These are phyloP conservation scores for Tylopilus vinaceipallidus DNA, from an alignment of 768 basidiomycete genomes.

Conservation along the genomic window DNA sequence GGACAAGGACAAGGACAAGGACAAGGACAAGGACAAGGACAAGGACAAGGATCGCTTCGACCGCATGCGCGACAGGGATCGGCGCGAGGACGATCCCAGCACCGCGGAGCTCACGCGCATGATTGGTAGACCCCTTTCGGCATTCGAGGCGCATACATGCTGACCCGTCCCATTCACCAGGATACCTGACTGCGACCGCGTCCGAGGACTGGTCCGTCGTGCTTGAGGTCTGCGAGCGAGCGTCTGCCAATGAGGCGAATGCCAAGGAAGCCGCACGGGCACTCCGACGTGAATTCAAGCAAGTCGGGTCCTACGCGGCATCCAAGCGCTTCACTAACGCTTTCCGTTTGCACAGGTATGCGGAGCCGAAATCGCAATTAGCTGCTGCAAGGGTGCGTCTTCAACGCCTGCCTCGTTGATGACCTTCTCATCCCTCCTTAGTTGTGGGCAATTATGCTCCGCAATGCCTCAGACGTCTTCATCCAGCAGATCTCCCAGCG, in stretches of 20 bases:
- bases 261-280: slow-evolving; percentile 86
- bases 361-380: slow-evolving; percentile 71
- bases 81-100: slow-evolving; percentile 43
- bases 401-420: not conserved
- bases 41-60: slow-evolving; percentile 30
- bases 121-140: slow-evolving; percentile 51
- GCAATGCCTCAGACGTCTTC: slow-evolving; percentile 73
- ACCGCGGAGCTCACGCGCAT: slow-evolving; percentile 61
- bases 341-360: slow-evolving; percentile 47
- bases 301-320: slow-evolving; percentile 16
- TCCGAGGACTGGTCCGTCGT: slow-evolving; percentile 84
- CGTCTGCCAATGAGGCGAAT: slow-evolving; percentile 64
- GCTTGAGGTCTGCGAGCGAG: slow-evolving; percentile 82
- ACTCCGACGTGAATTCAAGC: slow-evolving; percentile 85
- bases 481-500: slow-evolving; percentile 65
- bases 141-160: not conserved
- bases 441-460: slow-evolving; percentile 91
- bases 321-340: slow-evolving; percentile 7
- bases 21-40: slow-evolving; percentile 31
- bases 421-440: slow-evolving; percentile 26
- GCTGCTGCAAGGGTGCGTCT: slow-evolving; percentile 68
- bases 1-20: slow-evolving; percentile 39
- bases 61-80: slow-evolving; percentile 8
- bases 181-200: slow-evolving; percentile 71
- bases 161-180: slow-evolving; percentile 35